phyloP scores from a whole-genome alignment of 2,329 filamentous ascomycete species.

The Colletotrichum noveboracense region DNA sequence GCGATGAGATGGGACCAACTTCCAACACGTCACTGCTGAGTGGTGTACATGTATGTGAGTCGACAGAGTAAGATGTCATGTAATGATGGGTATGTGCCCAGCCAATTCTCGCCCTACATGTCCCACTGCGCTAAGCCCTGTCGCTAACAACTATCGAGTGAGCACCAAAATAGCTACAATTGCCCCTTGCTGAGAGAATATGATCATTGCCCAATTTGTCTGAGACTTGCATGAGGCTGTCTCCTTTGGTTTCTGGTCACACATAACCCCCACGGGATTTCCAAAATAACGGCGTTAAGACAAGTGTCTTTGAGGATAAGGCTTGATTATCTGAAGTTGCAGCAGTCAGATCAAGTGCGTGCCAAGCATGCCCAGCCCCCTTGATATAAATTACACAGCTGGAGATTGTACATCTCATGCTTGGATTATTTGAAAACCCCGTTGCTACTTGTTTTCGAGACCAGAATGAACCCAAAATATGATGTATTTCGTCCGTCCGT shows the following conservation, averaged over 20 bases:
- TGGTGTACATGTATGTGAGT: background rate
- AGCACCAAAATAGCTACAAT: background rate
- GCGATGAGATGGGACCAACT: background rate
- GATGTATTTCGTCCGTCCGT: background rate
- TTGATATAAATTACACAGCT: background rate
- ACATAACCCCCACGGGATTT: background rate
- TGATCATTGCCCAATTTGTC: background rate
- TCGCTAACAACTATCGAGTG: background rate
- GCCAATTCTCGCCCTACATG: background rate
- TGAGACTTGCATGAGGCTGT: background rate
- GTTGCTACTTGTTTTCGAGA: background rate
- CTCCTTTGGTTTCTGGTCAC: background rate
- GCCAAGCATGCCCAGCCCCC: background rate
- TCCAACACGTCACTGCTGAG: background rate
- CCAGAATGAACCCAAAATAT: background rate
- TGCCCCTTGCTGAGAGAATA: background rate
- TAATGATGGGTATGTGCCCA: background rate
- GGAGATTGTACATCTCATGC: background rate
- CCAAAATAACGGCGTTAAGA: background rate
- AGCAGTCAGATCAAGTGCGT: background rate
- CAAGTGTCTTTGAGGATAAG: background rate
- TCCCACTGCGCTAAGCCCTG: background rate
- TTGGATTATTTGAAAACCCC: background rate
- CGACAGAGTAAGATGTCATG: background rate
- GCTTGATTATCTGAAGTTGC: background rate